A percentile compares a stretch with the other conserved stretches of the same genome.
phyloP scores from a whole-genome alignment of 345 rosid genomes.

The Adansonia digitata region DNA sequence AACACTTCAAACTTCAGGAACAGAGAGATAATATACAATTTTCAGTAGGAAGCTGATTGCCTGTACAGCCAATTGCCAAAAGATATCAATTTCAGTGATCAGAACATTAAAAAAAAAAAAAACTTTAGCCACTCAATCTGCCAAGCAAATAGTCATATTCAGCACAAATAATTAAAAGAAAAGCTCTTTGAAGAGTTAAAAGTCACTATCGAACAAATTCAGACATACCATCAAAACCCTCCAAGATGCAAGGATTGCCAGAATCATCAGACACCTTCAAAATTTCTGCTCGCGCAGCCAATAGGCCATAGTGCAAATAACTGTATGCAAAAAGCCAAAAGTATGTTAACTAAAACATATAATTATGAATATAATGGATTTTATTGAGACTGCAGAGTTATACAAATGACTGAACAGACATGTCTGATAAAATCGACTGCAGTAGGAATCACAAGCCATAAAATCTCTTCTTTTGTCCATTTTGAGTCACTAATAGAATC shows the following conservation, averaged over 20 bases:
- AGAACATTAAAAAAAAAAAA: background rate
- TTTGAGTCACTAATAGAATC: background rate
- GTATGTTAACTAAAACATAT: constrained; percentile 9
- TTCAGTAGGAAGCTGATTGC: background rate
- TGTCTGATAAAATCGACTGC: background rate
- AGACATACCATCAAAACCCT: constrained; percentile 73
- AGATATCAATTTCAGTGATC: background rate
- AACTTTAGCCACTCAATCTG: background rate
- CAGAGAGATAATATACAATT: background rate
- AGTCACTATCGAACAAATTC: background rate
- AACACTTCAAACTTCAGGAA: background rate
- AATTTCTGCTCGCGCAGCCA: constrained; percentile 96
- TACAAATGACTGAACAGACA: background rate
- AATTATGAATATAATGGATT: background rate
- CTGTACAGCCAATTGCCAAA: background rate
- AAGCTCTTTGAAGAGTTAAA: background rate
- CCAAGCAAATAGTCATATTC: background rate
- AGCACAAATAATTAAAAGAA: background rate
- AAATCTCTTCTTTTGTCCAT: background rate
- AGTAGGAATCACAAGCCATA: background rate
- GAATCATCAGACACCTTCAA: constrained; percentile 60
- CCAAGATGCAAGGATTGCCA: constrained; percentile 73
- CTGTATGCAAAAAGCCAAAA: constrained; percentile 39
- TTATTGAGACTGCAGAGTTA: background rate
- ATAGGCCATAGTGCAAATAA: constrained; percentile 86